A percentile compares a stretch with the other conserved stretches of the same genome.
Evolutionary conservation across 2,329 filamentous ascomycete species (phyloP).

Genomic region (Aspergillus sojae): DNA sequence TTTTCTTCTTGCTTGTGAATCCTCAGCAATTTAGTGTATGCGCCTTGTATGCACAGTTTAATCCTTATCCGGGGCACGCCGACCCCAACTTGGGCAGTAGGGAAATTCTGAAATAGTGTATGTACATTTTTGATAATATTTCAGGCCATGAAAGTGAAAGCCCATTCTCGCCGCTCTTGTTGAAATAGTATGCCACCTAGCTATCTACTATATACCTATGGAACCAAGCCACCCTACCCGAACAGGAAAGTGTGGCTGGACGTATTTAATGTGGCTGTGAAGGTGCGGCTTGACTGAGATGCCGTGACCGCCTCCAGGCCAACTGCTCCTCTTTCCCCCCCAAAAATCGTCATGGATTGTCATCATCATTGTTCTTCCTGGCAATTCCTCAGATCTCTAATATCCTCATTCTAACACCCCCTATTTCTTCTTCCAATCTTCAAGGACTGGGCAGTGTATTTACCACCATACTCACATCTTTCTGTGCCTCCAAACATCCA

Average conservation of each 20-base stretch:
- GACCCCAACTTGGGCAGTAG: background rate
- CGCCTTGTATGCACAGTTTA: too few relatives aligned
- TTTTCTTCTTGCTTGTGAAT: too few relatives aligned
- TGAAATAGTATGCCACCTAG: background rate
- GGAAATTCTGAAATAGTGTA: background rate
- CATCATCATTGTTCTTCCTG: slow-evolving; percentile 15
- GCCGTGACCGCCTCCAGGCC: slow-evolving; percentile 20
- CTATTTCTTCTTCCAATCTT: slow-evolving; percentile 1
- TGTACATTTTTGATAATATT: background rate
- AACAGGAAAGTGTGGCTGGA: slow-evolving; percentile 10
- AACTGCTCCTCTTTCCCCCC: slow-evolving; percentile 13
- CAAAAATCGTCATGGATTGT: slow-evolving; percentile 20
- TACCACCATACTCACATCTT: slow-evolving; percentile 3
- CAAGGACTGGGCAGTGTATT: background rate
- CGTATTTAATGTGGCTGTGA: background rate
- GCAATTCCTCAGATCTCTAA: slow-evolving; percentile 6
- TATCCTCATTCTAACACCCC: background rate
- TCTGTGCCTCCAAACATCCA: slow-evolving; percentile 16
- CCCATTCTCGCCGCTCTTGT: background rate
- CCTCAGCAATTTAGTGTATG: too few relatives aligned
- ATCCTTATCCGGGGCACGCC: background rate
- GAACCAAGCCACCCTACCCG: background rate
- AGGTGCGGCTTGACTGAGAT: background rate
- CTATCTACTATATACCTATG: background rate
- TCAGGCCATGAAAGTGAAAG: background rate